Evolutionary conservation across 768 basidiomycete genomes (phyloP).

Genomic region (Lactarius deliciosus): DNA sequence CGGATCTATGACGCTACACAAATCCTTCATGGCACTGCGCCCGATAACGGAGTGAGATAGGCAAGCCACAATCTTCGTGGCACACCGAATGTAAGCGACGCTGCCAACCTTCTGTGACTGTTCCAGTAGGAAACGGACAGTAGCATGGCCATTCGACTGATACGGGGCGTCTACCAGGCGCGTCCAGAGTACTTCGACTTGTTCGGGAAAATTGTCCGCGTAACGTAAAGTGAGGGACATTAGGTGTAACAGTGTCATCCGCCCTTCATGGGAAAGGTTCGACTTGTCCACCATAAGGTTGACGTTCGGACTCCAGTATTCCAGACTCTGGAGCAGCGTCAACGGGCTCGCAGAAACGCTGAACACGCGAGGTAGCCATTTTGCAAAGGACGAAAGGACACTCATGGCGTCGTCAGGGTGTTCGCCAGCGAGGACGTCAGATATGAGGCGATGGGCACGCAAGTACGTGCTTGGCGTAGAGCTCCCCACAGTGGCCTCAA

Average conservation of each 20-base stretch:
- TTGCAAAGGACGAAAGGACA: constrained; percentile 69
- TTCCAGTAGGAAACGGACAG: constrained; percentile 80
- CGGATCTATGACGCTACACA: constrained; percentile 85
- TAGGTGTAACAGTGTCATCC: constrained; percentile 71
- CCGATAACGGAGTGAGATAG: constrained; percentile 77
- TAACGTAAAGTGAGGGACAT: constrained; percentile 81
- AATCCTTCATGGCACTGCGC: constrained; percentile 70
- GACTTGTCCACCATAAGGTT: constrained; percentile 65
- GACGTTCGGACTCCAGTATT: constrained; percentile 81
- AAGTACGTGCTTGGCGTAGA: constrained; percentile 73
- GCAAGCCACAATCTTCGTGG: constrained; percentile 79
- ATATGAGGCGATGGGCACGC: constrained; percentile 74
- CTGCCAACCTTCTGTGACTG: constrained; percentile 85
- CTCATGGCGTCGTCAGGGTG: constrained; percentile 62
- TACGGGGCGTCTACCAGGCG: constrained; percentile 71
- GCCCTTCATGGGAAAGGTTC: constrained; percentile 56
- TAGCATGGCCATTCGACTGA: constrained; percentile 72
- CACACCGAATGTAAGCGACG: constrained; percentile 72
- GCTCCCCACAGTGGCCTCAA: constrained; percentile 73
- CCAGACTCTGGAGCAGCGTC: constrained; percentile 73
- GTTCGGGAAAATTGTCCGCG: constrained; percentile 71
- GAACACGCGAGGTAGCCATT: constrained; percentile 67
- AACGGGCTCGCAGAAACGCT: constrained; percentile 51
- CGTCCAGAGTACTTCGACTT: constrained; percentile 76
- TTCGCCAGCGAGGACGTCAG: constrained; percentile 76